Conservation (phyloP, 2,329 filamentous ascomycete genomes). For the Hypoxylon sp. region DNA sequence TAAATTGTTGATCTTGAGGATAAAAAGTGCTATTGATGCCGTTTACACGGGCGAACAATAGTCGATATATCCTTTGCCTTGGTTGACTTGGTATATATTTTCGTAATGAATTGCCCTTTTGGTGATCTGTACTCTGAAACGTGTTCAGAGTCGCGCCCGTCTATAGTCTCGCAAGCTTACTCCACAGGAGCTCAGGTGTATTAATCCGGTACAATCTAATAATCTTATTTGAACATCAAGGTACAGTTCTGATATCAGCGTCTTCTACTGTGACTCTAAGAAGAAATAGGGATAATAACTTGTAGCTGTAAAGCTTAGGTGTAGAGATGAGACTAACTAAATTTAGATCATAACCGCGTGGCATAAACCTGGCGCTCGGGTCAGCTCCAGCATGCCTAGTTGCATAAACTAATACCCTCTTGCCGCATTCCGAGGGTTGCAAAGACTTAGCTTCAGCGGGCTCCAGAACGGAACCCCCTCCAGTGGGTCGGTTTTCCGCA, state of each 20-base stretch:
- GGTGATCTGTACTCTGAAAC: conserved; percentile 10
- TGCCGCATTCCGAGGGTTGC: conserved; percentile 3
- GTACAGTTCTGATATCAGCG: background rate
- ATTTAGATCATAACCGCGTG: conserved; percentile 34
- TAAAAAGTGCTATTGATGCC: background rate
- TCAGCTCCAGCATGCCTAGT: background rate
- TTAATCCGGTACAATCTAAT: background rate
- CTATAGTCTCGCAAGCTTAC: background rate
- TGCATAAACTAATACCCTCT: conserved; percentile 25
- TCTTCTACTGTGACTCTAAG: background rate
- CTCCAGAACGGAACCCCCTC: too few species aligned
- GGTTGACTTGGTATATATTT: background rate
- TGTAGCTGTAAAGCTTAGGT: conserved; percentile 14
- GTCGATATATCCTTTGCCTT: background rate
- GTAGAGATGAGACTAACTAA: conserved; percentile 19
- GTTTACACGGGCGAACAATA: conserved; percentile 5
- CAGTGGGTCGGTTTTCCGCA: background rate
- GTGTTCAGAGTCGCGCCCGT: conserved; percentile 25
- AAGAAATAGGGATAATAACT: conserved; percentile 3
- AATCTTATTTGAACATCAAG: background rate
- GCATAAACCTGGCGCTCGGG: conserved; percentile 32
- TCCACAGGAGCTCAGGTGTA: background rate
- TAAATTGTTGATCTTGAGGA: background rate
- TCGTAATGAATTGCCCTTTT: background rate
- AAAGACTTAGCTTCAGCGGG: background rate